phyloP scores from a whole-genome alignment of 2,329 filamentous ascomycete species.

The Hypoxylon sp. region DNA sequence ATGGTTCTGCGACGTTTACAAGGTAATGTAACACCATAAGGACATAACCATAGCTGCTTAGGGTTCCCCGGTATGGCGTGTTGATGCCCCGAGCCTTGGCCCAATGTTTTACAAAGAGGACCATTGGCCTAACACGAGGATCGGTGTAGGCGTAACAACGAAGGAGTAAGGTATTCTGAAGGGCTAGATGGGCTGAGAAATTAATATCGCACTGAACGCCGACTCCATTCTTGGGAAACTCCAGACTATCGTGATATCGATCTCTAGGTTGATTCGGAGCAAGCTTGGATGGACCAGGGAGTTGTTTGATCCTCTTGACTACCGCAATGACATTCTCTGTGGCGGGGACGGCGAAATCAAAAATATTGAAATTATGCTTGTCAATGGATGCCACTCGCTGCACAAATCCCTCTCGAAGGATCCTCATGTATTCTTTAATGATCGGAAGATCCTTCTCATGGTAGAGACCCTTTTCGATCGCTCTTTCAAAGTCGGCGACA shows the following conservation, averaged over 20 bases:
- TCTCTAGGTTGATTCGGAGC: conserved; percentile 67
- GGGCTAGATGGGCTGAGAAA: conserved; percentile 85
- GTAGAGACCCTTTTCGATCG: conserved; percentile 66
- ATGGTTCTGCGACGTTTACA: conserved; percentile 83
- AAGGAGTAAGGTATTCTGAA: conserved; percentile 87
- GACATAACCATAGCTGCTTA: conserved; percentile 92
- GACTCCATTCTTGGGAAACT: conserved; percentile 81
- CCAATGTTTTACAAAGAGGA: conserved; percentile 93
- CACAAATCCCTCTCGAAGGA: conserved; percentile 63
- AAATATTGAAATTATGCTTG: conserved; percentile 33
- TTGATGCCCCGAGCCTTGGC: conserved; percentile 89
- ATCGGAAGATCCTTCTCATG: conserved; percentile 54
- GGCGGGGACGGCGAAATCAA: conserved; percentile 59
- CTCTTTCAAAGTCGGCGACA: conserved; percentile 69
- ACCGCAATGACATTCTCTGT: conserved; percentile 54
- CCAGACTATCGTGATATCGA: conserved; percentile 72
- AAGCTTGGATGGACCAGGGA: conserved; percentile 67
- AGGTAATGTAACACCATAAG: conserved; percentile 94
- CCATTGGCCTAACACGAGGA: conserved; percentile 80
- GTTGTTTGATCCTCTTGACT: conserved; percentile 61
- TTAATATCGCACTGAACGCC: conserved; percentile 96
- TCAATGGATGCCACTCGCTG: conserved; percentile 39
- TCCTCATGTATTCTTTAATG: conserved; percentile 65
- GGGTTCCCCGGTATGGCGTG: conserved; percentile 85
- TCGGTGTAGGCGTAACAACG: conserved; percentile 88